Conservation (phyloP, 148 eudicot species). For the Spergularia marina region DNA sequence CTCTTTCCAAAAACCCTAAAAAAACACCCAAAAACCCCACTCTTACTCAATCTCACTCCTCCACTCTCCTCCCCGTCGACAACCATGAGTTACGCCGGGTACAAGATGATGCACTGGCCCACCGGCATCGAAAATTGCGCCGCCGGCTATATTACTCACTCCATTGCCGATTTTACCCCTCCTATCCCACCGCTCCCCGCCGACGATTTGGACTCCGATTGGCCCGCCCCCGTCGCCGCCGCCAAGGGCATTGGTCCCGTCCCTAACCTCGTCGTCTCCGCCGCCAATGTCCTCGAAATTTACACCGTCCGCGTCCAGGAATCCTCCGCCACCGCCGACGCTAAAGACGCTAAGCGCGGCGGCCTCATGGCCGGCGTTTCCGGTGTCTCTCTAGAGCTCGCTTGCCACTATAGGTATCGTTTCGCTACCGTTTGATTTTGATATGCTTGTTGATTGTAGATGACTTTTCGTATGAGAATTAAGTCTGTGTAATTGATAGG, state of each 20-base stretch:
- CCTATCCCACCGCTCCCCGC: constrained; percentile 42
- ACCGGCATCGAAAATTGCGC: constrained; percentile 91
- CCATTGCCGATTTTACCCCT: constrained; percentile 52
- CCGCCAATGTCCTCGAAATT: constrained; percentile 75
- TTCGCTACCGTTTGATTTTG: background rate
- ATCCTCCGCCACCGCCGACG: constrained; percentile 17
- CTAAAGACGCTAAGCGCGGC: constrained; percentile 58
- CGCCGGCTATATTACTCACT: constrained; percentile 81
- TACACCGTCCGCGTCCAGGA: constrained; percentile 60
- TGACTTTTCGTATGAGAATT: background rate
- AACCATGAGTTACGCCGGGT: constrained; percentile 88
- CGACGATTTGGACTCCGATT: constrained; percentile 64
- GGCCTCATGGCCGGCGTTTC: constrained; percentile 65
- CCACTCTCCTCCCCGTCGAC: background rate
- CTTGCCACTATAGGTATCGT: constrained; percentile 62
- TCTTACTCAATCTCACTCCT: background rate
- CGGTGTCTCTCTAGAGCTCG: constrained; percentile 86
- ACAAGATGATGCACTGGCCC: constrained; percentile 83
- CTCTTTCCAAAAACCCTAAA: too few species aligned
- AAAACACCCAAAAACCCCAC: constrained; percentile 14
- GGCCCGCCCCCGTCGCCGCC: constrained; percentile 25
- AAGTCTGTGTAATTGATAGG: too few species aligned
- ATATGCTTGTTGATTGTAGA: background rate
- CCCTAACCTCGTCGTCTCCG: constrained; percentile 71
- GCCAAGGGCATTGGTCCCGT: constrained; percentile 45